phyloP scores from a whole-genome alignment of 768 basidiomycete genomes.

The Termitomyces sp. region DNA sequence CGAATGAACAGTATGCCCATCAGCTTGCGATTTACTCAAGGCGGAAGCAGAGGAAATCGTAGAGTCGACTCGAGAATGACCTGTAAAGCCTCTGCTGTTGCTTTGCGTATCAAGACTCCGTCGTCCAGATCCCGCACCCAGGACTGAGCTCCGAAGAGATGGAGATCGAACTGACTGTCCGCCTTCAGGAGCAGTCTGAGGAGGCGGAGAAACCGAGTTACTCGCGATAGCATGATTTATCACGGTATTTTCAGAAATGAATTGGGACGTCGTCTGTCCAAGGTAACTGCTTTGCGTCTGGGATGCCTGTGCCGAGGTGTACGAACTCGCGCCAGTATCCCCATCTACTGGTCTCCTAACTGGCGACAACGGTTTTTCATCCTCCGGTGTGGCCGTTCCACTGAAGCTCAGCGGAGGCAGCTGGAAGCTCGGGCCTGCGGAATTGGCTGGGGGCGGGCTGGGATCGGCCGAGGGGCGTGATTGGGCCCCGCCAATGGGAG shows the following conservation, averaged over 20 bases:
- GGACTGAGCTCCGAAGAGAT: neutral
- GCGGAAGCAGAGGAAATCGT: neutral
- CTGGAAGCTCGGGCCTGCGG: slow-evolving; percentile 32
- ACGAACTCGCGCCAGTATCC: slow-evolving; percentile 3
- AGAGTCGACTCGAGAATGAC: slow-evolving; percentile 4
- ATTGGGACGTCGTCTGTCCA: slow-evolving; percentile 8
- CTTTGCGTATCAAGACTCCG: slow-evolving; percentile 12
- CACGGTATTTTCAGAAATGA: neutral
- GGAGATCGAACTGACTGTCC: neutral
- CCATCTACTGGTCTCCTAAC: slow-evolving; percentile 15
- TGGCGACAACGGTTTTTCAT: slow-evolving; percentile 17
- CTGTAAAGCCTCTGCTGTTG: slow-evolving; percentile 6
- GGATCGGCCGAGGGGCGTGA: slow-evolving; percentile 5
- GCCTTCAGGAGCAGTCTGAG: neutral
- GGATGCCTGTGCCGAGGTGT: neutral
- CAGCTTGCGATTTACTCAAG: neutral
- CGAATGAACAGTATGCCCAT: slow-evolving; percentile 1
- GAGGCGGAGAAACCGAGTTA: slow-evolving; percentile 7
- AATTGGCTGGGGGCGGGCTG: slow-evolving; percentile 5
- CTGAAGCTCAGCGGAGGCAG: slow-evolving; percentile 60
- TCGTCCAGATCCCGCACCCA: neutral
- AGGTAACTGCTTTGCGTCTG: neutral
- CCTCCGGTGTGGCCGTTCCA: slow-evolving; percentile 7
- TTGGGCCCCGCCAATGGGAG: slow-evolving; percentile 24
- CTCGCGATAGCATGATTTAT: neutral